Percentiles rank a stretch among this genome's conserved stretches.
Conservation (phyloP, 2,329 filamentous ascomycete genomes). For the Eutypa lata region DNA sequence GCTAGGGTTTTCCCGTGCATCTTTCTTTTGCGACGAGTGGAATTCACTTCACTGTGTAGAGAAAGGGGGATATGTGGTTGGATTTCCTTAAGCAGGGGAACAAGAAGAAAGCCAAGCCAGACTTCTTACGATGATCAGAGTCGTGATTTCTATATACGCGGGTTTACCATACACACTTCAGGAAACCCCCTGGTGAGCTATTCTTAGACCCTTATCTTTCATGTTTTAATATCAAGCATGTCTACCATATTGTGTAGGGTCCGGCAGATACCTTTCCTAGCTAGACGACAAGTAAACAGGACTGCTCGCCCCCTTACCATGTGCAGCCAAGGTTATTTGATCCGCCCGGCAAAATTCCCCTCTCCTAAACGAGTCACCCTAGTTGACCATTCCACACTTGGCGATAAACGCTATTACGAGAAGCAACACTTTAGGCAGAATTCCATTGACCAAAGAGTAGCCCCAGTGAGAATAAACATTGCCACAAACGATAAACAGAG, state of each 20-base stretch:
- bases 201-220: not conserved
- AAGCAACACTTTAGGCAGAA: not conserved
- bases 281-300: not conserved
- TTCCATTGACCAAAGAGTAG: not conserved
- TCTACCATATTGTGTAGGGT: slow-evolving; percentile 4
- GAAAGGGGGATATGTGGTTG: too few relatives aligned
- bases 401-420: not conserved
- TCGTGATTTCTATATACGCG: slow-evolving; percentile 12
- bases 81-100: too few relatives aligned
- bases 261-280: slow-evolving; percentile 1
- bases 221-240: slow-evolving; percentile 9
- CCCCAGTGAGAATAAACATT: too few relatives aligned
- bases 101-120: too few relatives aligned
- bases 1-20: slow-evolving; percentile 19
- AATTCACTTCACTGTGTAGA: not conserved
- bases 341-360: slow-evolving; percentile 12
- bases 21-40: too few relatives aligned
- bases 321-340: slow-evolving; percentile 3
- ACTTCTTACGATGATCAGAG: slow-evolving; percentile 2
- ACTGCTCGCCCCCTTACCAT: not conserved
- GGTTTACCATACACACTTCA: not conserved
- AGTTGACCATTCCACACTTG: not conserved
- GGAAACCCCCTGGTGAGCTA: slow-evolving; percentile 7
- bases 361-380: not conserved
- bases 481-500: not conserved